A percentile compares a stretch with the other conserved stretches of the same genome.
These are phyloP conservation scores for Colletotrichum euphorbiae DNA, from an alignment of 2,329 filamentous ascomycete species.

Conservation along the genomic window DNA sequence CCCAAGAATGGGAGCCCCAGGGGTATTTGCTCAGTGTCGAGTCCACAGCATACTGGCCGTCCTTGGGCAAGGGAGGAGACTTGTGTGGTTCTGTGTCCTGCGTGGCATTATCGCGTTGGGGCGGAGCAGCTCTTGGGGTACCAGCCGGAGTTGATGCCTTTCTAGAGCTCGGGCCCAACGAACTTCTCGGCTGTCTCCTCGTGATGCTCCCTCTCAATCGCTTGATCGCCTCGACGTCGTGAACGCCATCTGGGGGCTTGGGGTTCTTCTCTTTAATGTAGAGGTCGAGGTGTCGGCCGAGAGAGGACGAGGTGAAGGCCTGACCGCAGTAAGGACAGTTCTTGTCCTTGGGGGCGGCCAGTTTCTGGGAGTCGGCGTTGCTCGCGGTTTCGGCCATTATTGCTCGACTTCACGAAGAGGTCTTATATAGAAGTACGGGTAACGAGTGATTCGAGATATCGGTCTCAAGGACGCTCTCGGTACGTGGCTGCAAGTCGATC, in stretches of 20 bases:
- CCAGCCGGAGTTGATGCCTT: constrained; percentile 70
- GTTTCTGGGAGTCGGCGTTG: constrained; percentile 54
- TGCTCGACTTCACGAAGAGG: constrained; percentile 11
- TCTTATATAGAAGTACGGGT: not conserved
- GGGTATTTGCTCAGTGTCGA: constrained; percentile 65
- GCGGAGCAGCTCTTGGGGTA: constrained; percentile 58
- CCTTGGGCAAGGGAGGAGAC: constrained; percentile 55
- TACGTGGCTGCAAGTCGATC: constrained; percentile 12
- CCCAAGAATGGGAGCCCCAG: constrained; percentile 73
- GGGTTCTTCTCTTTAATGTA: constrained; percentile 96
- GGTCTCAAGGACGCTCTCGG: not conserved
- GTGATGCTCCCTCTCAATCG: constrained; percentile 88
- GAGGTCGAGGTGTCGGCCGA: constrained; percentile 92
- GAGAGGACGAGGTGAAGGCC: constrained; percentile 90
- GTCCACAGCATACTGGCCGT: constrained; percentile 57
- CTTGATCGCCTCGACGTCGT: constrained; percentile 89
- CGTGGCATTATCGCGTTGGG: constrained; percentile 43
- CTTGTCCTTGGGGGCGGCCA: constrained; percentile 79
- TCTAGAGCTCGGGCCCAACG: constrained; percentile 57
- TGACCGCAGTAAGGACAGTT: constrained; percentile 90
- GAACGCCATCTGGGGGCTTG: constrained; percentile 85
- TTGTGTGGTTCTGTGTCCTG: constrained; percentile 50
- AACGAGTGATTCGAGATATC: constrained; percentile 9
- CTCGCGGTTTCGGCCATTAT: constrained; percentile 45
- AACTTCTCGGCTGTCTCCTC: constrained; percentile 80